These are phyloP conservation scores for Plasmodium sp. DNA, from an alignment of 169 alveolate species.

Conservation along the genomic window DNA sequence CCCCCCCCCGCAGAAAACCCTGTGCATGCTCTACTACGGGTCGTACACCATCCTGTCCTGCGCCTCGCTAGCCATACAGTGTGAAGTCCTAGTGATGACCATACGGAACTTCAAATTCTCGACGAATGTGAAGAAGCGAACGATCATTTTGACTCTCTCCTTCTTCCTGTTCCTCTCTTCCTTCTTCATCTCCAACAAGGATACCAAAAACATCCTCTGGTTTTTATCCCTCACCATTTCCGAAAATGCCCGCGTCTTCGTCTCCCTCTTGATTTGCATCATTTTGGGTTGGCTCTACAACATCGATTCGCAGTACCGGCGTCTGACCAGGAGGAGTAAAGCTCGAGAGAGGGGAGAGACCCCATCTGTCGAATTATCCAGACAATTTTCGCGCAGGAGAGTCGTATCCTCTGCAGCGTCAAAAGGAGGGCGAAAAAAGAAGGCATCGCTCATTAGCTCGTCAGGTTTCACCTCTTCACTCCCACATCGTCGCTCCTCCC, in stretches of 20 bases:
- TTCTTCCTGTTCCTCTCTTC: constrained; percentile 69
- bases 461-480: not conserved
- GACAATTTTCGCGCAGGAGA: not conserved
- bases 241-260: constrained; percentile 82
- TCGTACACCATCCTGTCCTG: constrained; percentile 80
- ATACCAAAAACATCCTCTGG: constrained; percentile 81
- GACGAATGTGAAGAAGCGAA: constrained; percentile 25
- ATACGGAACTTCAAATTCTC: constrained; percentile 59
- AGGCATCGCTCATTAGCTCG: not conserved
- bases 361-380: not conserved
- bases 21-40: constrained; percentile 80
- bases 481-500: not conserved
- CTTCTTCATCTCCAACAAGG: constrained; percentile 58
- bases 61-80: constrained; percentile 81
- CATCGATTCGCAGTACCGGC: constrained; percentile 5
- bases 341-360: not conserved
- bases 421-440: not conserved
- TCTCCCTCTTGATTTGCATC: constrained; percentile 62
- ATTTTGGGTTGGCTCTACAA: constrained; percentile 56
- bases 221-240: constrained; percentile 82
- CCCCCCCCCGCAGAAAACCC: constrained; percentile 75
- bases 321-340: constrained; percentile 30
- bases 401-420: not conserved
- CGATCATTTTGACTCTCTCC: constrained; percentile 45
- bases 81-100: constrained; percentile 80